These are phyloP conservation scores for Blastobotrys aristatus DNA, from an alignment of 1,139 yeast genomes.

Conservation along the genomic window DNA sequence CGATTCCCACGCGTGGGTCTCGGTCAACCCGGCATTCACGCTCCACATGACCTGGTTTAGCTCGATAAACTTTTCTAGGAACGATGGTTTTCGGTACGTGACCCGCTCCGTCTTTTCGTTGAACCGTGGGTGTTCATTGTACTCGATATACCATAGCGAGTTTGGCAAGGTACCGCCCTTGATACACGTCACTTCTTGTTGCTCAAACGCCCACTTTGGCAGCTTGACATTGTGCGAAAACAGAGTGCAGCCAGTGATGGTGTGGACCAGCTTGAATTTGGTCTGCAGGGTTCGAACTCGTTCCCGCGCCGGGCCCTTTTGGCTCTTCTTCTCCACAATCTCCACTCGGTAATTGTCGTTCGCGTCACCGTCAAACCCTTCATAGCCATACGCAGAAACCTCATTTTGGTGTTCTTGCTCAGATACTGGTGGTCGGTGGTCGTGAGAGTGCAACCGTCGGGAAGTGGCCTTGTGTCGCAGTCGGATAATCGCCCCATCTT, in stretches of 20 bases:
- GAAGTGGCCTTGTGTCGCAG: slow-evolving; percentile 62
- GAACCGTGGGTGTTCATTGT: slow-evolving; percentile 45
- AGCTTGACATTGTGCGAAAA: slow-evolving; percentile 82
- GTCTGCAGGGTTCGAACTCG: slow-evolving; percentile 76
- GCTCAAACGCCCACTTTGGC: slow-evolving; percentile 95
- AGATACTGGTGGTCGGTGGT: slow-evolving; percentile 87
- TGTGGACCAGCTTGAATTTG: slow-evolving; percentile 80
- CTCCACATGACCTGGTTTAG: slow-evolving; percentile 88
- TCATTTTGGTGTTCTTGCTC: slow-evolving; percentile 97
- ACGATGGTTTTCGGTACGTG: slow-evolving; percentile 58
- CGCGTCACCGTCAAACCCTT: slow-evolving; percentile 89
- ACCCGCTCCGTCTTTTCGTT: slow-evolving; percentile 46
- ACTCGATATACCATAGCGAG: slow-evolving; percentile 85
- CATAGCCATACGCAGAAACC: slow-evolving; percentile 85
- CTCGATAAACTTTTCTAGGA: slow-evolving; percentile 69
- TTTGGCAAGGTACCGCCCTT: slow-evolving; percentile 69
- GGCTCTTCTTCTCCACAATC: slow-evolving; percentile 59
- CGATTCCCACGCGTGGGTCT: slow-evolving; percentile 84
- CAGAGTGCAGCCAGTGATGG: slow-evolving; percentile 82
- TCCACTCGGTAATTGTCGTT: slow-evolving; percentile 94
- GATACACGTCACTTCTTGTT: slow-evolving; percentile 95
- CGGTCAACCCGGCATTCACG: slow-evolving; percentile 78
- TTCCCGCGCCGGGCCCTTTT: slow-evolving; percentile 53
- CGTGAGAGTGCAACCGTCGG: slow-evolving; percentile 92
- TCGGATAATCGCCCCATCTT: slow-evolving; percentile 76